phyloP scores from a whole-genome alignment of 2,329 filamentous ascomycete genomes.

The Huntiella decipiens region DNA sequence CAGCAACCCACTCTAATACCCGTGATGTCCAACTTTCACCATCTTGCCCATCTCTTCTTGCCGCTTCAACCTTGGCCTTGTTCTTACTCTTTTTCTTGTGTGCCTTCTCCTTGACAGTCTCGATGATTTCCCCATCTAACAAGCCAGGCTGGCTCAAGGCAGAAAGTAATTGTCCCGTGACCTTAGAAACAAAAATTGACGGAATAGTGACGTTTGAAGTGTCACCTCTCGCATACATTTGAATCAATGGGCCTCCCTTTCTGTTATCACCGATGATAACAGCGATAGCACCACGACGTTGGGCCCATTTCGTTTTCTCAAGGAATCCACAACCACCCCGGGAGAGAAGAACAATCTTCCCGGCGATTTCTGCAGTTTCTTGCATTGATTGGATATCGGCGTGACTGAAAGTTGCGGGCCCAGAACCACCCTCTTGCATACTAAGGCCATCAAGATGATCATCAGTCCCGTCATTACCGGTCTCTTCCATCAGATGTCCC shows the following conservation, averaged over 20 bases:
- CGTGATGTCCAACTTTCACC: constrained; percentile 29
- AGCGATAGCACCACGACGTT: constrained; percentile 71
- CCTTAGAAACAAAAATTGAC: constrained; percentile 84
- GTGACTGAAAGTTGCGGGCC: constrained; percentile 34
- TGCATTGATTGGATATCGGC: constrained; percentile 85
- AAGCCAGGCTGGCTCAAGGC: constrained; percentile 60
- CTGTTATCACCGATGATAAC: constrained; percentile 90
- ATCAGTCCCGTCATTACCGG: constrained; percentile 51
- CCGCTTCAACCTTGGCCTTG: constrained; percentile 14
- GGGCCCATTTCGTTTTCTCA: constrained; percentile 94
- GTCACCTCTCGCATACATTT: constrained; percentile 96
- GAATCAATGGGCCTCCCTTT: constrained; percentile 71
- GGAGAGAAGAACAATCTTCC: constrained; percentile 80
- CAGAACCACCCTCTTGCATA: constrained; percentile 17
- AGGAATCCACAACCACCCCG: constrained; percentile 89
- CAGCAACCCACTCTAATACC: constrained; percentile 54
- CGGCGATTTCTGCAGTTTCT: constrained; percentile 78
- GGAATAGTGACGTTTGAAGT: constrained; percentile 91
- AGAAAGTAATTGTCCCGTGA: constrained; percentile 80
- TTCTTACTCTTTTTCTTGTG: constrained; percentile 21
- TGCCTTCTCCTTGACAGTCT: constrained; percentile 40
- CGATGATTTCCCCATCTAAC: constrained; percentile 28
- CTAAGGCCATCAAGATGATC: constrained; percentile 38
- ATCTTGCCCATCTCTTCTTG: constrained; percentile 15
- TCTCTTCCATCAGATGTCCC: background rate